Evolutionary conservation across 2,329 filamentous ascomycete species (phyloP), one percentile per base, ranked within the genome.

Genomic region (Calonectria naviculata): DNA sequence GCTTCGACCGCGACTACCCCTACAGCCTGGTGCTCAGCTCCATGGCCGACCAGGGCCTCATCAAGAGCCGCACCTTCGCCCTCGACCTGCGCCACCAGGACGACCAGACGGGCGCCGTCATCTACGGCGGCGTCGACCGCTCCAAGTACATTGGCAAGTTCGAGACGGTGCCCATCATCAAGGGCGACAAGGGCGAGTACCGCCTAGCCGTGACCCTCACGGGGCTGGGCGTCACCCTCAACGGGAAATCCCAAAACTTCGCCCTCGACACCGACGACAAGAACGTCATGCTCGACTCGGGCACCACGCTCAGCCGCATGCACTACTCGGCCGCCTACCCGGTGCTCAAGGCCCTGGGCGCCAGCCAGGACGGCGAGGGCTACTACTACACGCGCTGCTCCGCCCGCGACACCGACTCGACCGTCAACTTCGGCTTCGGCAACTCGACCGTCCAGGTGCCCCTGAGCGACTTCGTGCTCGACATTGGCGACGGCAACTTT

Each of bases 21-120:
- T 92, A 93, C 68, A 87, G 87, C 2, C 85, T 89, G 28, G 83
- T 93, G 24, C 81, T 89, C 54, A 87, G 87, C 74, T 86, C 82
- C 26, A 83, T 90, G 78, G 82, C 83, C 1, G 76, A 80, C 0
- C 85, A 89, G 73, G 85, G 85, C 19, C 75, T 87, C 38, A 89
- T 88, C 67, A 81, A 84, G 52, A 87, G 85, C 67, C 85, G 85
- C n/a, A 81, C 86, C 41, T 89, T 89, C 75, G 82, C 86, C 7
- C 81, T 90, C 28, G 87, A 89, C 65, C 79, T 90, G 19, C 86
- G 88, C 5, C 83, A 84, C 63, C 74, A 83, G 46, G 84, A 84
- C 15, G 79, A 82, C 13, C 74, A 83, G 17, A 83, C 82, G 4
- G 88, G 88, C 36, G 85, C 87, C 63, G 76, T 90, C 68, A 87